A percentile compares a stretch with the other conserved stretches of the same genome.
These are phyloP conservation scores for Penicillium sp. DNA, from an alignment of 2,329 filamentous ascomycete genomes.

Conservation along the genomic window DNA sequence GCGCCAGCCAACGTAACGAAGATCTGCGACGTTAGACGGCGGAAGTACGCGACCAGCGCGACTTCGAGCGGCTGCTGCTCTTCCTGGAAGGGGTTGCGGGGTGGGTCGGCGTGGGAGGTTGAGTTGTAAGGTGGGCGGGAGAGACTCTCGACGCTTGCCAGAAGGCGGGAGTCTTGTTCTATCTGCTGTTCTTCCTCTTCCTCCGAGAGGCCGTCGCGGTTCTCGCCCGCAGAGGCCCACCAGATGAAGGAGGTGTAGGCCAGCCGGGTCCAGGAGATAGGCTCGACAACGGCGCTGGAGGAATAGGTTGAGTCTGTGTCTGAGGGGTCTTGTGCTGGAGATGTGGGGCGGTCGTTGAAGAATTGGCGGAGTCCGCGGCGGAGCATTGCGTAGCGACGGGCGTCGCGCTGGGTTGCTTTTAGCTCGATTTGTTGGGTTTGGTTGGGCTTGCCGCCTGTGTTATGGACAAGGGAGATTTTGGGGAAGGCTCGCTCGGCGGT, in stretches of 20 bases:
- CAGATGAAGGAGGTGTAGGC: slow-evolving; percentile 65
- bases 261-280: slow-evolving; percentile 59
- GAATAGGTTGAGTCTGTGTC: slow-evolving; percentile 45
- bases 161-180: slow-evolving; percentile 46
- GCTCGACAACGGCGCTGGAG: slow-evolving; percentile 52
- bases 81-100: slow-evolving; percentile 28
- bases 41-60: slow-evolving; percentile 52
- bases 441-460: slow-evolving; percentile 55
- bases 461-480: slow-evolving; percentile 62
- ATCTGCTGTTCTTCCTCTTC: slow-evolving; percentile 52
- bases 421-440: slow-evolving; percentile 45
- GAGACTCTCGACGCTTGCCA: slow-evolving; percentile 38
- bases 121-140: slow-evolving; percentile 22
- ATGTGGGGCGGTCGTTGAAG: slow-evolving; percentile 20
- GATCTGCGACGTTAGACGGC: slow-evolving; percentile 48
- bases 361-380: slow-evolving; percentile 57
- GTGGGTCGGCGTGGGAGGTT: slow-evolving; percentile 7
- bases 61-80: slow-evolving; percentile 46
- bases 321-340: slow-evolving; percentile 33
- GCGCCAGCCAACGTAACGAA: slow-evolving; percentile 47
- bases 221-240: slow-evolving; percentile 67
- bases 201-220: slow-evolving; percentile 54
- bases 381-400: slow-evolving; percentile 73
- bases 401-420: slow-evolving; percentile 86
- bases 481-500: slow-evolving; percentile 70